Percentiles rank a stretch among this genome's conserved stretches.
Conservation (phyloP, 73 alveolate species). For the Stentor coeruleus region DNA sequence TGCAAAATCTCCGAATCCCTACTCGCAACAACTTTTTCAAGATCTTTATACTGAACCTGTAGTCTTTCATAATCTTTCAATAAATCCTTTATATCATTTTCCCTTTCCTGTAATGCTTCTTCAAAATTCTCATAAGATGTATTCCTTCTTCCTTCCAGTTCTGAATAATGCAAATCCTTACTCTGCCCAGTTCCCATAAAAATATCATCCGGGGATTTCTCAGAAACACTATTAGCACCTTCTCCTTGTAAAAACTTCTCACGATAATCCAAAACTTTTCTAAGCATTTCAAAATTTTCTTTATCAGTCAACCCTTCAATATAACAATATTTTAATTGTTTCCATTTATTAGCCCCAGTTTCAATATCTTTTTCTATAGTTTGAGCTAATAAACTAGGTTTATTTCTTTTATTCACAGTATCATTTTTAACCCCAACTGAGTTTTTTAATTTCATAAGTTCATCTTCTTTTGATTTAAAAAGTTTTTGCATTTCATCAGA, state of each 20-base stretch:
- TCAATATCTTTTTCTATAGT: neutral
- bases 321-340: neutral
- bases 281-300: neutral
- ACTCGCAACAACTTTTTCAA: neutral
- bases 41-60: neutral
- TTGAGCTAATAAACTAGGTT: neutral
- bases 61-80: conserved; percentile 10
- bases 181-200: neutral
- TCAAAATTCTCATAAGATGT: neutral
- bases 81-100: neutral
- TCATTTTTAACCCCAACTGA: too few species aligned
- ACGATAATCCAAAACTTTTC: neutral
- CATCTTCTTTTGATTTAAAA: too few species aligned
- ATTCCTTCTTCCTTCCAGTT: too few species aligned
- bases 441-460: too few species aligned
- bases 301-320: neutral
- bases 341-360: neutral
- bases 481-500: too few species aligned
- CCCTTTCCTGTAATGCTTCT: neutral
- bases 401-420: neutral
- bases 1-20: neutral
- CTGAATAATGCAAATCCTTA: neutral
- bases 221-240: too few species aligned
- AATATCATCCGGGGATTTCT: too few species aligned
- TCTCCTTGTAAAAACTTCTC: too few species aligned